These are phyloP conservation scores for Carex myosuroides DNA, from an alignment of 176 grass and related monocot species.

Conservation along the genomic window DNA sequence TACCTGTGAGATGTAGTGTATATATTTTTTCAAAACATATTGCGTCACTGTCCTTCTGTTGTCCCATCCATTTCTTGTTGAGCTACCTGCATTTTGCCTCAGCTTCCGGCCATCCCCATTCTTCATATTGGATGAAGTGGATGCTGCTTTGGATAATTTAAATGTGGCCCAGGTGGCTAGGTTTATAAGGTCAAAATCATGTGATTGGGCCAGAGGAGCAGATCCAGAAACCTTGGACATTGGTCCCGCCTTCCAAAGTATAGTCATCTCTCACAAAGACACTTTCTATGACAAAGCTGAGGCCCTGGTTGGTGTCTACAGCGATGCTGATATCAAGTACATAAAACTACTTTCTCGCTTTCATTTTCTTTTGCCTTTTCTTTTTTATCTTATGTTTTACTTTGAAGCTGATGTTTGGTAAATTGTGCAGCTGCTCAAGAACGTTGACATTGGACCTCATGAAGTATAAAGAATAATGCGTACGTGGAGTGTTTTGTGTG, in stretches of 20 bases:
- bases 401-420: constrained; percentile 10
- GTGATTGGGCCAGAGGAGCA: constrained; percentile 31
- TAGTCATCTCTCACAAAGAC: constrained; percentile 94
- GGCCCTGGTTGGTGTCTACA: constrained; percentile 94
- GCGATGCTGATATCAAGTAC: constrained; percentile 78
- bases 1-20: neutral
- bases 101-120: constrained; percentile 97
- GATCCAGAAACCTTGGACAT: constrained; percentile 38
- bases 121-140: constrained; percentile 98
- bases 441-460: constrained; percentile 91
- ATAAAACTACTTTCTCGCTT: neutral
- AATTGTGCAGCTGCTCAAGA: constrained; percentile 73
- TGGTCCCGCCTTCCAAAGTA: constrained; percentile 88
- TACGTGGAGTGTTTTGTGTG: neutral
- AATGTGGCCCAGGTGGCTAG: constrained; percentile 96
- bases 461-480: constrained; percentile 65
- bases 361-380: neutral
- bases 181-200: constrained; percentile 97
- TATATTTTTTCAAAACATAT: neutral
- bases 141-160: constrained; percentile 97
- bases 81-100: constrained; percentile 8
- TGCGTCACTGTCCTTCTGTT: neutral
- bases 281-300: constrained; percentile 98
- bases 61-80: neutral
- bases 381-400: neutral